Evolutionary conservation across 352 stramenopile species (phyloP).

Genomic region (Pythium sukuiense): DNA sequence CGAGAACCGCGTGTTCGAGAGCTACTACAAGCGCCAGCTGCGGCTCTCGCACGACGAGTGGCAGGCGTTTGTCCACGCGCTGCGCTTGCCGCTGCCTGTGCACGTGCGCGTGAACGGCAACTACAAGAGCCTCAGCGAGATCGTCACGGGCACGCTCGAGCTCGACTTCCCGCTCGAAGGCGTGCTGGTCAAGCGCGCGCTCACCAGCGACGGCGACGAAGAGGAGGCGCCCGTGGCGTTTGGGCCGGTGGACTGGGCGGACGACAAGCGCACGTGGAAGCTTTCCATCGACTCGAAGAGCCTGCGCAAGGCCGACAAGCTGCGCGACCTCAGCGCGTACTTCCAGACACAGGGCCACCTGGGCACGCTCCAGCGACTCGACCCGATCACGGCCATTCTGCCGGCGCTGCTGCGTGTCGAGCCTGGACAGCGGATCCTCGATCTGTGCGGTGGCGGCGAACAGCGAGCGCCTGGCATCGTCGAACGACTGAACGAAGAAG

Average conservation of each 20-base stretch:
- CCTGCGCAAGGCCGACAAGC: constrained; percentile 84
- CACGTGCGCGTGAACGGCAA: constrained; percentile 89
- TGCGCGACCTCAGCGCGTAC: constrained; percentile 92
- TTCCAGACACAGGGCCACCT: constrained; percentile 88
- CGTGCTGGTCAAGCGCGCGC: constrained; percentile 51
- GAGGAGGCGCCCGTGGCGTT: constrained; percentile 58
- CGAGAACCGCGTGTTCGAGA: constrained; percentile 79
- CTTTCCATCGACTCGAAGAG: constrained; percentile 70
- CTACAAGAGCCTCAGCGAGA: constrained; percentile 78
- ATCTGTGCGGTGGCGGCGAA: constrained; percentile 72
- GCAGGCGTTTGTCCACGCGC: constrained; percentile 68
- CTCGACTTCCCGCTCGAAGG: constrained; percentile 66
- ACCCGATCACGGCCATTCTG: constrained; percentile 95
- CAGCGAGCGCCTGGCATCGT: constrained; percentile 61
- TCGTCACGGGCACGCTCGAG: constrained; percentile 71
- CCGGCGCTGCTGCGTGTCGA: constrained; percentile 92
- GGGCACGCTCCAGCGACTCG: constrained; percentile 92
- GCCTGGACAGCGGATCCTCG: constrained; percentile 73
- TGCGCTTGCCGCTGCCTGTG: constrained; percentile 76
- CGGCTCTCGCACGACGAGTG: constrained; percentile 73
- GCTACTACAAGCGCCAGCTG: constrained; percentile 82
- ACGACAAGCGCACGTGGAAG: constrained; percentile 76
- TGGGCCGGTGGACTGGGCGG: constrained; percentile 63
- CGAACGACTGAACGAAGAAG: constrained; percentile 28
- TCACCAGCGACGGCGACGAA: constrained; percentile 34